A percentile compares a stretch with the other conserved stretches of the same genome.
These are phyloP conservation scores for Ustilago lituana DNA, from an alignment of 1,284 basidiomycete species.

Conservation along the genomic window DNA sequence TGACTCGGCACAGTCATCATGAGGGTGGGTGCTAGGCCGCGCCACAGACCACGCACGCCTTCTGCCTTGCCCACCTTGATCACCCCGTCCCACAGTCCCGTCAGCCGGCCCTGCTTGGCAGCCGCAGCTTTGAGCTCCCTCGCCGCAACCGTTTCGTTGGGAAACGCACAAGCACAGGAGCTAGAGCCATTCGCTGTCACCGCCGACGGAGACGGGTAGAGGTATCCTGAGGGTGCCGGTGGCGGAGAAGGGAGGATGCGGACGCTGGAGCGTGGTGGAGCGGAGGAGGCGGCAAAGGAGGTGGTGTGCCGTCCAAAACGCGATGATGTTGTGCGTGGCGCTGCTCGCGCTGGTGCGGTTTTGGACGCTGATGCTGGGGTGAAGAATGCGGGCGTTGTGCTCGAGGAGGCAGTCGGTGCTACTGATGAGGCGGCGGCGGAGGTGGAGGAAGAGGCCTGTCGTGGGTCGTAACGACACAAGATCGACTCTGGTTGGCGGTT, in stretches of 20 bases:
- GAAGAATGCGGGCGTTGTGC: constrained; percentile 50
- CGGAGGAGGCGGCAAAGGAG: constrained; percentile 24
- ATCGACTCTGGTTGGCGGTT: constrained; percentile 53
- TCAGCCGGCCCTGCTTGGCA: constrained; percentile 48
- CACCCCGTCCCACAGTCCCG: constrained; percentile 62
- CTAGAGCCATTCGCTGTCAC: constrained; percentile 42
- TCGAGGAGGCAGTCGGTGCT: neutral
- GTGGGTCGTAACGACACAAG: constrained; percentile 67
- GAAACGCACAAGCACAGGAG: constrained; percentile 49
- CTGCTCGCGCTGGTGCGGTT: constrained; percentile 43
- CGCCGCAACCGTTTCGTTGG: constrained; percentile 42
- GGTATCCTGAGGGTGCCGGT: constrained; percentile 35
- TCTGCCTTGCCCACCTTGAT: constrained; percentile 59
- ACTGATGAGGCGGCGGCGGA: constrained; percentile 15
- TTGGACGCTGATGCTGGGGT: constrained; percentile 46
- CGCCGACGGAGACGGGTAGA: constrained; percentile 30
- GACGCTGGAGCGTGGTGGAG: constrained; percentile 34
- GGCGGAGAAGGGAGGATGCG: constrained; percentile 46
- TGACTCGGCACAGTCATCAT: constrained; percentile 88
- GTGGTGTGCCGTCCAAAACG: constrained; percentile 33
- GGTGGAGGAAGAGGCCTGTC: constrained; percentile 34
- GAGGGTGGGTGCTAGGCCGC: constrained; percentile 64
- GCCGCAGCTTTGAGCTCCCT: constrained; percentile 40
- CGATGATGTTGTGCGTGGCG: constrained; percentile 40
- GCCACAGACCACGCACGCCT: constrained; percentile 62